Evolutionary conservation across 2,329 filamentous ascomycete species (phyloP).

Genomic region (Exserohilum turcica): DNA sequence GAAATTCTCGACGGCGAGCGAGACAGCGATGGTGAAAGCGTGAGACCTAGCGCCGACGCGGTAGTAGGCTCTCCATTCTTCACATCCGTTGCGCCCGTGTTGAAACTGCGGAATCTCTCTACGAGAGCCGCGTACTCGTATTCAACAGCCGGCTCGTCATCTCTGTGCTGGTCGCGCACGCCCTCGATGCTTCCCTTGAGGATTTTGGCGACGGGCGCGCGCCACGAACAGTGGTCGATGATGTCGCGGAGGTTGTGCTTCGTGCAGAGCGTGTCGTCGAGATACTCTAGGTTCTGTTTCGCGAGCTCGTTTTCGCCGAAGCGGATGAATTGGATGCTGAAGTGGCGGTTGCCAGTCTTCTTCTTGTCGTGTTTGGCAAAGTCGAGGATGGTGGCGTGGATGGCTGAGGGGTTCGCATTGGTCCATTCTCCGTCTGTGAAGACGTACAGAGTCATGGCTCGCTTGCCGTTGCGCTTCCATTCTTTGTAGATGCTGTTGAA

Average conservation of each 20-base stretch:
- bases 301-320: constrained; percentile 10
- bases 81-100: background rate
- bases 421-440: background rate
- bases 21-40: too few species aligned
- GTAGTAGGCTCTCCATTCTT: too few species aligned
- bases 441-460: background rate
- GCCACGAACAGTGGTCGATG: constrained; percentile 25
- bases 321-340: constrained; percentile 25
- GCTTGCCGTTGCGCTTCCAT: background rate
- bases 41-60: too few species aligned
- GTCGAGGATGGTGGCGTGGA: background rate
- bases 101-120: background rate
- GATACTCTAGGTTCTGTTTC: background rate
- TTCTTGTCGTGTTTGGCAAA: background rate
- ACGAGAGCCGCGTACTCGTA: background rate
- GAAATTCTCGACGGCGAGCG: background rate
- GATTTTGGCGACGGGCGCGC: constrained; percentile 18
- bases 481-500: background rate
- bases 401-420: background rate
- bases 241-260: constrained; percentile 13
- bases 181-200: constrained; percentile 18
- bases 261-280: constrained; percentile 3
- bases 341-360: constrained; percentile 6
- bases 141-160: background rate
- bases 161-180: background rate